Evolutionary conservation across 345 rosid genomes (phyloP).

Genomic region (Pseudoturritis turrita): DNA sequence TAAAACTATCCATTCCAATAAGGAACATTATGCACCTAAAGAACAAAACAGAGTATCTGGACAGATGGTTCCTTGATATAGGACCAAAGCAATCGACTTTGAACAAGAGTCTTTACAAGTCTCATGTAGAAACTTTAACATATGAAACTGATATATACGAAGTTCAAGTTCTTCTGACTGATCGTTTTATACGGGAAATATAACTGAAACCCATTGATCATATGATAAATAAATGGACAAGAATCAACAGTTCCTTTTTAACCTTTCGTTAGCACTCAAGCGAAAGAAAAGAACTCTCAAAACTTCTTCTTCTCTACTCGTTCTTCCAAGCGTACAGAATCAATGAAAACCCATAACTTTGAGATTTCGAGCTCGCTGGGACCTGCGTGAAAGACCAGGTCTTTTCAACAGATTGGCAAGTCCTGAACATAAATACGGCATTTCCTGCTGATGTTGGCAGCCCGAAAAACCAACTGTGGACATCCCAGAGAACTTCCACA

Average conservation of each 20-base stretch:
- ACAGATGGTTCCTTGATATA: neutral
- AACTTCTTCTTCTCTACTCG: conserved; percentile 49
- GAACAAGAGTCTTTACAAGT: conserved; percentile 2
- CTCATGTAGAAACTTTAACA: neutral
- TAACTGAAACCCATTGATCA: conserved; percentile 8
- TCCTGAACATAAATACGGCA: conserved; percentile 93
- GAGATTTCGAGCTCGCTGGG: conserved; percentile 55
- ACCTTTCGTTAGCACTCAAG: conserved; percentile 15
- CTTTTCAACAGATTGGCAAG: conserved; percentile 69
- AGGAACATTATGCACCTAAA: conserved; percentile 5
- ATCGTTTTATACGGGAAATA: no score
- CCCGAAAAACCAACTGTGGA: conserved; percentile 85
- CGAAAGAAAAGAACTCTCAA: conserved; percentile 21
- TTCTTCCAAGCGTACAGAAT: conserved; percentile 89
- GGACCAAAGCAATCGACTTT: conserved; percentile 1
- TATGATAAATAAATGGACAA: conserved; percentile 19
- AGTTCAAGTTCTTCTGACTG: neutral
- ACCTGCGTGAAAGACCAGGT: conserved; percentile 50
- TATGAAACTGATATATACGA: conserved; percentile 10
- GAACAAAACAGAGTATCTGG: conserved; percentile 11
- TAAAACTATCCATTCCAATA: neutral
- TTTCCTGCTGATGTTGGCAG: conserved; percentile 53
- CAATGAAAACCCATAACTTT: conserved; percentile 70
- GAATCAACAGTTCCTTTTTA: conserved; percentile 36
- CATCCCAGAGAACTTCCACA: conserved; percentile 91